Conservation (phyloP, 495 filamentous ascomycete species). For the Penicillium verhagenii region DNA sequence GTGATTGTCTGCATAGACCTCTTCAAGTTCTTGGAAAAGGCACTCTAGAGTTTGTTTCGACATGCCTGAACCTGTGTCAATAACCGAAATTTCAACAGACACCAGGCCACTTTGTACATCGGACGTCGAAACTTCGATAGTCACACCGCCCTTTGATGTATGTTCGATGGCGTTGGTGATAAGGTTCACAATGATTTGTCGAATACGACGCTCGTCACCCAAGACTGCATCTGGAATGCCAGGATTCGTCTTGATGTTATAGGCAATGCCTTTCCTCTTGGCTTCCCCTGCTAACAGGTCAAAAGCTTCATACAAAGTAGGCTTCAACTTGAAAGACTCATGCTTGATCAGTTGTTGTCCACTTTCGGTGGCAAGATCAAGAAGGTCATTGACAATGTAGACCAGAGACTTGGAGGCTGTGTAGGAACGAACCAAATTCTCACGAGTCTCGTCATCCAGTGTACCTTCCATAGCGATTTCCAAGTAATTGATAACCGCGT, state of each 20-base stretch:
- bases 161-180: background rate
- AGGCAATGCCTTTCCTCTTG: background rate
- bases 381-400: slow-evolving; percentile 88
- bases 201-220: background rate
- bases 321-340: background rate
- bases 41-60: slow-evolving; percentile 62
- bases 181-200: background rate
- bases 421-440: slow-evolving; percentile 68
- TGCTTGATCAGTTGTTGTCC: slow-evolving; percentile 1
- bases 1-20: slow-evolving; percentile 49
- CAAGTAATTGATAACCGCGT: slow-evolving; percentile 90
- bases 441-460: slow-evolving; percentile 76
- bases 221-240: background rate
- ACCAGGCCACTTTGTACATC: background rate
- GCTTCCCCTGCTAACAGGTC: slow-evolving; percentile 1
- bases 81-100: slow-evolving; percentile 65
- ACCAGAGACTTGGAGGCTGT: slow-evolving; percentile 89
- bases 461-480: slow-evolving; percentile 84
- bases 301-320: background rate
- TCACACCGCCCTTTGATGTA: background rate
- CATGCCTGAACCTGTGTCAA: slow-evolving; percentile 80
- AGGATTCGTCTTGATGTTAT: background rate
- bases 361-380: slow-evolving; percentile 47
- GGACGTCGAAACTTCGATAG: slow-evolving; percentile 48
- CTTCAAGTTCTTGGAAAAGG: slow-evolving; percentile 80